Evolutionary conservation across 176 grass and related monocot species (phyloP).

Genomic region (Miscanthus lutarioriparius): DNA sequence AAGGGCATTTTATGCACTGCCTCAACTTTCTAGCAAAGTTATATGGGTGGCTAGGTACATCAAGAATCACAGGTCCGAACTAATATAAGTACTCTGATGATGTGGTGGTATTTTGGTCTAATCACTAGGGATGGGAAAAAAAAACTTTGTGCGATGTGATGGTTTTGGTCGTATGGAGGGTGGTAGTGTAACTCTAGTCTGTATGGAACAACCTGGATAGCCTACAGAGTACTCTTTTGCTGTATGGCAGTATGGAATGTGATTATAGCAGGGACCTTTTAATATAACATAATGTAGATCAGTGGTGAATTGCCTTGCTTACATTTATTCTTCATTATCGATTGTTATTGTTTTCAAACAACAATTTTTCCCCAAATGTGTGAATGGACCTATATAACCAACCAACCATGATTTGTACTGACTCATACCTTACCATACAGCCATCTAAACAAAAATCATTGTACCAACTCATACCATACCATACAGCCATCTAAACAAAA

Average conservation of each 20-base stretch:
- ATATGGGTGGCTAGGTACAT: conserved; percentile 3
- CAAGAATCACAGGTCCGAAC: background rate
- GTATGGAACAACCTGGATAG: no score
- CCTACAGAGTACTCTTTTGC: background rate
- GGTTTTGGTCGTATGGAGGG: background rate
- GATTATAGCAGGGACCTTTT: background rate
- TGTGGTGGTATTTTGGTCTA: background rate
- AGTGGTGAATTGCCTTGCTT: background rate
- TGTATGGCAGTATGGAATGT: background rate
- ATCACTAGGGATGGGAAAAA: background rate
- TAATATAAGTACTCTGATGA: background rate
- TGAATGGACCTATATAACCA: background rate
- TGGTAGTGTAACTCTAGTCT: background rate
- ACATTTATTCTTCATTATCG: background rate
- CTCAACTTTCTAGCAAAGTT: background rate
- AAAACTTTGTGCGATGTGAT: background rate
- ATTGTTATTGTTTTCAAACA: background rate
- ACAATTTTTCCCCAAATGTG: background rate
- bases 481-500: background rate
- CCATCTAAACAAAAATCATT: no score
- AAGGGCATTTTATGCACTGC: background rate
- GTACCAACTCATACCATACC: background rate
- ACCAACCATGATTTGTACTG: background rate
- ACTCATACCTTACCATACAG: background rate
- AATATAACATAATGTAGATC: background rate